Conservation (phyloP, 164 flowering plant species). For the Macadamia tetraphylla region DNA sequence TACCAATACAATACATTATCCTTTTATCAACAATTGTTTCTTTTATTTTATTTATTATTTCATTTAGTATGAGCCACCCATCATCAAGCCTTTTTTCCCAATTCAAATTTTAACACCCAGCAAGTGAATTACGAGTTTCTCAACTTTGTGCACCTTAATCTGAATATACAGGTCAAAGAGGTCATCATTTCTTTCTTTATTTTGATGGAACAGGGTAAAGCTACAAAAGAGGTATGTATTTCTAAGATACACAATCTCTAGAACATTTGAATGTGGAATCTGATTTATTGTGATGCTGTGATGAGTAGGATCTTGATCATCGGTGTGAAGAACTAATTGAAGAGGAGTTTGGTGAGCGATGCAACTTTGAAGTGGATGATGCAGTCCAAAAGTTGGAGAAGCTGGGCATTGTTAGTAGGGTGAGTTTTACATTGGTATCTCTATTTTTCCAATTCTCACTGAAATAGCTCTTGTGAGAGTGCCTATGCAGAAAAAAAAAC, state of each 20-base stretch:
- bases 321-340: slow-evolving; percentile 64
- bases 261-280: not conserved
- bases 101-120: no score
- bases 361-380: slow-evolving; percentile 89
- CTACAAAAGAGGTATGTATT: slow-evolving; percentile 41
- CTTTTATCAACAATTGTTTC: no score
- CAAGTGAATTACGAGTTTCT: not conserved
- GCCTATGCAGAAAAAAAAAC: no score
- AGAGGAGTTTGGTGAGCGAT: slow-evolving; percentile 58
- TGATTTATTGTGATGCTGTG: slow-evolving; percentile 1
- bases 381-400: slow-evolving; percentile 84
- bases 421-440: slow-evolving; percentile 25
- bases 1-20: no score
- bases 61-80: no score
- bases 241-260: not conserved
- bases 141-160: not conserved
- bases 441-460: not conserved
- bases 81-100: no score
- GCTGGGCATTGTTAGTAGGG: slow-evolving; percentile 75
- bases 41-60: no score
- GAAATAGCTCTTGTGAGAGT: no score
- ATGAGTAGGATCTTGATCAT: slow-evolving; percentile 49
- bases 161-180: slow-evolving; percentile 67
- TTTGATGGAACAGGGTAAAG: slow-evolving; percentile 80
- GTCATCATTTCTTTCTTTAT: slow-evolving; percentile 63